Base-by-base conservation (phyloP, 805 yeast genomes). In the Metschnikowia hibisci region DNA sequence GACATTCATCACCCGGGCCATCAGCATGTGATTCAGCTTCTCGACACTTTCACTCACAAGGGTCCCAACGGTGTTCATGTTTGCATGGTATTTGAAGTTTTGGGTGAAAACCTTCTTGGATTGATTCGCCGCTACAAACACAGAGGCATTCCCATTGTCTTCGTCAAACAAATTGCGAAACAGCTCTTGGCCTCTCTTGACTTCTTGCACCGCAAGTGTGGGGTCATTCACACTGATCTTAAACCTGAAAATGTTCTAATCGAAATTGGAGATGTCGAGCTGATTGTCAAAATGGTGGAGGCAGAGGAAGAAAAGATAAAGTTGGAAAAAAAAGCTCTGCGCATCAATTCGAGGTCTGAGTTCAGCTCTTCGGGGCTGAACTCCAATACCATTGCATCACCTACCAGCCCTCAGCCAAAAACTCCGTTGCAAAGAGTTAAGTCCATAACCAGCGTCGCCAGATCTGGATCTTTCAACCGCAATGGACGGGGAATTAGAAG, bases 241-340 rank as follows among this genome's bases (percentile, higher is more conserved):
- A 52, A 51, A 42, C 56, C 56, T 8, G 56, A 53, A 23, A 47
- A 45, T 32, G 46, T 50, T 13, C 46, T 77, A 33, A 69, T 78
- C 32, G 80, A 76, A 57, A 84, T 87, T 45, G 89, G 87, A 14
- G 93, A 87, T 54, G 91, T 87, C 14, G 95, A 85, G 53, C 81
- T 76, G 42, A 81, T 87, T 44, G 86, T 87, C 22, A 69, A 73
- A 47, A 74, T 80, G 74, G 84, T 82, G 1, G 87, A 83, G 59
- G 64, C 74, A 29, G 67, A 77, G 46, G 83, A 82, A 53, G 73
- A 67, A 38, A 80, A 75, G 44, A 71, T 69, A 23, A 74, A 66
- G 63, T 48, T 62, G 53, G 65, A 64, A 41, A 42, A 49, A 34
- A 52, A 44, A 41, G 34, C 47, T 43, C 54, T 48, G 55, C 51